Percentiles rank a stretch among this genome's conserved stretches.
Conservation (phyloP, 2,329 filamentous ascomycete genomes). For the Hortaea werneckii region DNA sequence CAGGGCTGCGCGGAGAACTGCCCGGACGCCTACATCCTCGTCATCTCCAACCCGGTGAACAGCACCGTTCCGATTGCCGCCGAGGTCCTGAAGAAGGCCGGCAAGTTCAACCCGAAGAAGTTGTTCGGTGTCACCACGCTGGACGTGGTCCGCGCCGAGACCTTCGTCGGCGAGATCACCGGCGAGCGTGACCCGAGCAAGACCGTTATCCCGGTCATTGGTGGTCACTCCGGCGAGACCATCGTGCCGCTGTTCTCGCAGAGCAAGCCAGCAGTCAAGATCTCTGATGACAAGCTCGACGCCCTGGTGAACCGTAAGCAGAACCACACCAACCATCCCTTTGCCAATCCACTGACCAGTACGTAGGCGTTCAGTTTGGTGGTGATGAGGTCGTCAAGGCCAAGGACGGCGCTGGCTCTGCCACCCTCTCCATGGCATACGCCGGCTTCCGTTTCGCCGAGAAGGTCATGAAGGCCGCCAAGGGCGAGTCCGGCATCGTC, state of each 20-base stretch:
- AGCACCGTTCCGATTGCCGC: slow-evolving; percentile 95
- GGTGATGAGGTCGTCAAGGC: slow-evolving; percentile 95
- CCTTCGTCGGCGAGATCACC: slow-evolving; percentile 78
- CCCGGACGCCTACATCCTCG: slow-evolving; percentile 87
- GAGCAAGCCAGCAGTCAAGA: slow-evolving; percentile 65
- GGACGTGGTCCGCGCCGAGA: slow-evolving; percentile 95
- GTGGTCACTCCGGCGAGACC: slow-evolving; percentile 95
- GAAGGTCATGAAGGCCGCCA: slow-evolving; percentile 77
- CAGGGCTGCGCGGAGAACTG: slow-evolving; percentile 77
- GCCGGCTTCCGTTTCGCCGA: slow-evolving; percentile 94
- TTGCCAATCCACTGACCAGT: slow-evolving; percentile 5
- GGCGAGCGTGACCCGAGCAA: slow-evolving; percentile 75
- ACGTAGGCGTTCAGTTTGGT: slow-evolving; percentile 74
- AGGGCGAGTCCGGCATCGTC: slow-evolving; percentile 84
- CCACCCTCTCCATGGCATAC: slow-evolving; percentile 89
- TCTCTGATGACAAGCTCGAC: slow-evolving; percentile 83
- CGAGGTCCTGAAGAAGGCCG: slow-evolving; percentile 88
- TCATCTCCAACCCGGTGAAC: slow-evolving; percentile 99
- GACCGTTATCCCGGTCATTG: slow-evolving; percentile 81
- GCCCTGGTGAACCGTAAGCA: slow-evolving; percentile 70
- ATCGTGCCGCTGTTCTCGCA: slow-evolving; percentile 97
- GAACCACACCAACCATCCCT: not conserved
- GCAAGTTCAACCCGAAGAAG: slow-evolving; percentile 88
- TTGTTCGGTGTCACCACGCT: slow-evolving; percentile 98
- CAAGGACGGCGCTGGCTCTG: slow-evolving; percentile 83